phyloP scores from a whole-genome alignment of 2,329 filamentous ascomycete genomes.

The Paraphaeosphaeria sporulosa region DNA sequence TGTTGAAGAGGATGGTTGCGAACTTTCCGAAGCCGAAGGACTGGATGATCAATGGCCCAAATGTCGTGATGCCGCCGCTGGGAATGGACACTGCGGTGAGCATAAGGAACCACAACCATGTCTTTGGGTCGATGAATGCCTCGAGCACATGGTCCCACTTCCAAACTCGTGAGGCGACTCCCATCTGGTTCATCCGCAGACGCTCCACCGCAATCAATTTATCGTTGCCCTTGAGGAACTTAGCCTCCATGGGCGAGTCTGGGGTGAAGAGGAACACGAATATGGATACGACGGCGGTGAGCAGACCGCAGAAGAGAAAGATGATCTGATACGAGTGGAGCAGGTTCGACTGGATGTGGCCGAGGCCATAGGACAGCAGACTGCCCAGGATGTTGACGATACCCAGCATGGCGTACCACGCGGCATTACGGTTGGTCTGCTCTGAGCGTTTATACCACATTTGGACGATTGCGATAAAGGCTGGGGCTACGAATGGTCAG shows the following conservation, averaged over 20 bases:
- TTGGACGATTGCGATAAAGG: conserved; percentile 59
- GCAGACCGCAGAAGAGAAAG: conserved; percentile 45
- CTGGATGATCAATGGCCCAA: conserved; percentile 66
- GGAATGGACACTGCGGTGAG: conserved; percentile 51
- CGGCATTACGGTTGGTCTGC: conserved; percentile 64
- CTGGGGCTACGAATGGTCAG: conserved; percentile 32
- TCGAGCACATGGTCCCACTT: conserved; percentile 64
- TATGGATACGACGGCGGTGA: conserved; percentile 61
- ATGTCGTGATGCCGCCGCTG: conserved; percentile 65
- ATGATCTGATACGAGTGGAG: conserved; percentile 50
- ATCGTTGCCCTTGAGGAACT: conserved; percentile 64
- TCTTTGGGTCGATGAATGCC: conserved; percentile 64
- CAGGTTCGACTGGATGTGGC: conserved; percentile 60
- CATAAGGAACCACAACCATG: conserved; percentile 63
- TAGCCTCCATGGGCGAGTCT: conserved; percentile 68
- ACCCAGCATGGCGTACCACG: conserved; percentile 70
- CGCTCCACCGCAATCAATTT: conserved; percentile 67
- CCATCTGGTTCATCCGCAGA: conserved; percentile 52
- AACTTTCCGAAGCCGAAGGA: conserved; percentile 66
- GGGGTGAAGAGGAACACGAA: conserved; percentile 66
- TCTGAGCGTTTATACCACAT: conserved; percentile 70
- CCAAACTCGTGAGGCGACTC: conserved; percentile 54
- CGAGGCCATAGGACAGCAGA: conserved; percentile 65
- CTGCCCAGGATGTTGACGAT: conserved; percentile 64
- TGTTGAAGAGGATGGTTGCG: conserved; percentile 66